Conservation (phyloP, 1,284 basidiomycete species). For the Amylostereum areolatum region DNA sequence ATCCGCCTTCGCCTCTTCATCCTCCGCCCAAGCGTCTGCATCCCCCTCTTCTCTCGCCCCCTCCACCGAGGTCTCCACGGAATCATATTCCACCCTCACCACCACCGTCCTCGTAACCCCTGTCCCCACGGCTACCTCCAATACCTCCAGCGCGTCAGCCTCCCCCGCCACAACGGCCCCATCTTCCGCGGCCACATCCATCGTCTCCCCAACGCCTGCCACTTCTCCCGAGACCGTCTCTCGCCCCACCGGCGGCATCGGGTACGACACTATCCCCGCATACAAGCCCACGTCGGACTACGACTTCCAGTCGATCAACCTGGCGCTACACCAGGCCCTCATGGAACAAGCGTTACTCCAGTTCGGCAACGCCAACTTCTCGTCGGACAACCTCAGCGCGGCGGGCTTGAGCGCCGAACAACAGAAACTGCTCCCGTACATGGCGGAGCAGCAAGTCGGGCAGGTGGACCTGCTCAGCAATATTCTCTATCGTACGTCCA, state of each 20-base stretch:
- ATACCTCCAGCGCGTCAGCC: too few relatives aligned
- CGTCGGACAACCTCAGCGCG: conserved; percentile 46
- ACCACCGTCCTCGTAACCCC: too few relatives aligned
- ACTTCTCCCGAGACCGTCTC: conserved; percentile 2
- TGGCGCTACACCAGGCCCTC: conserved; percentile 58
- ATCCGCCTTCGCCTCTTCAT: too few relatives aligned
- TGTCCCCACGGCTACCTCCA: too few relatives aligned
- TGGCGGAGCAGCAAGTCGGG: conserved; percentile 56
- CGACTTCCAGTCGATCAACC: conserved; percentile 56
- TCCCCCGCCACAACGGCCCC: too few relatives aligned
- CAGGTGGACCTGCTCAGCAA: conserved; percentile 45
- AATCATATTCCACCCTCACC: too few relatives aligned
- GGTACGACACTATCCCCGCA: conserved; percentile 37
- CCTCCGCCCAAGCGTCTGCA: too few relatives aligned
- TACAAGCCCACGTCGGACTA: conserved; percentile 50
- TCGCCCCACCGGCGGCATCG: conserved; percentile 27
- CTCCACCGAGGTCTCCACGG: too few relatives aligned
- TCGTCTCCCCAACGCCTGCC: conserved; percentile 23
- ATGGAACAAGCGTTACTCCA: conserved; percentile 63
- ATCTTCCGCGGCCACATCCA: conserved; percentile 2
- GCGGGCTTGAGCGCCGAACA: conserved; percentile 51
- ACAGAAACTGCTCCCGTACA: conserved; percentile 46
- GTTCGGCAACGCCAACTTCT: conserved; percentile 50
- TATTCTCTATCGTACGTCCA: conserved; percentile 39
- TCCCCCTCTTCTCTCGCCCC: too few relatives aligned